phyloP scores from a whole-genome alignment of 2,329 filamentous ascomycete species.

The Bertia moriformis region DNA sequence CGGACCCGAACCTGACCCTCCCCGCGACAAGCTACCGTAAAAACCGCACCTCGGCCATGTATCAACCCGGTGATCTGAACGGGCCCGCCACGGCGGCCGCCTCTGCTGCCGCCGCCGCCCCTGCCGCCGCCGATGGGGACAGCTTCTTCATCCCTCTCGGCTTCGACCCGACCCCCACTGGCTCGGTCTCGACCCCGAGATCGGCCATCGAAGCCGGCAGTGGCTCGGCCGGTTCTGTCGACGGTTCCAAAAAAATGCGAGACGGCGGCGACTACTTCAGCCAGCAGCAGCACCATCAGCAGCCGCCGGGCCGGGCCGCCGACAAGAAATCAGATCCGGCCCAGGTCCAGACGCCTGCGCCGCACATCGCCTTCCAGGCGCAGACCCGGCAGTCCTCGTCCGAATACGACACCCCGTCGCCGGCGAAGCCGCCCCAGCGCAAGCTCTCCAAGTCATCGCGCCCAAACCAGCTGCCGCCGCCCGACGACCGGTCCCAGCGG shows the following conservation, averaged over 20 bases:
- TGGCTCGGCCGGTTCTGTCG: no score
- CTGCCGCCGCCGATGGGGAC: slow-evolving; percentile 42
- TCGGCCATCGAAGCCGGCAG: slow-evolving; percentile 25
- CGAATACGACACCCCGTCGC: slow-evolving; percentile 35
- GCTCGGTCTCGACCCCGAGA: slow-evolving; percentile 38
- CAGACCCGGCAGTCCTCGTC: slow-evolving; percentile 51
- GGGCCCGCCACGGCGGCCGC: slow-evolving; percentile 19
- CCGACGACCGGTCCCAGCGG: slow-evolving; percentile 11
- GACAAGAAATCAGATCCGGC: slow-evolving; percentile 33
- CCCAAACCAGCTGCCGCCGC: slow-evolving; percentile 9
- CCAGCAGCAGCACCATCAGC: slow-evolving; percentile 24
- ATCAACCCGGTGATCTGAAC: slow-evolving; percentile 29
- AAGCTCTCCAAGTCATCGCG: slow-evolving; percentile 30
- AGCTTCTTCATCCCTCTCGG: slow-evolving; percentile 67
- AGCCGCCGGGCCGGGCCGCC: slow-evolving; percentile 10
- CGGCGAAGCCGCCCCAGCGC: slow-evolving; percentile 25
- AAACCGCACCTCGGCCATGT: slow-evolving; percentile 59
- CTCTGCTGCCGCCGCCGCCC: no score
- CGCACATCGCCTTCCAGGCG: slow-evolving; percentile 80
- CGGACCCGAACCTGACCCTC: slow-evolving; percentile 55
- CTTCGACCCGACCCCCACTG: slow-evolving; percentile 52
- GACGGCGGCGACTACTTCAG: slow-evolving; percentile 46
- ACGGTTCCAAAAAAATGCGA: slow-evolving; percentile 23
- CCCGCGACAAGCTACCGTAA: slow-evolving; percentile 66
- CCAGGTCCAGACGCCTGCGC: slow-evolving; percentile 50